Percentiles rank a stretch among this genome's conserved stretches.
Evolutionary conservation across 441 rosid genomes (phyloP).

Genomic region (Lepidium campestre): DNA sequence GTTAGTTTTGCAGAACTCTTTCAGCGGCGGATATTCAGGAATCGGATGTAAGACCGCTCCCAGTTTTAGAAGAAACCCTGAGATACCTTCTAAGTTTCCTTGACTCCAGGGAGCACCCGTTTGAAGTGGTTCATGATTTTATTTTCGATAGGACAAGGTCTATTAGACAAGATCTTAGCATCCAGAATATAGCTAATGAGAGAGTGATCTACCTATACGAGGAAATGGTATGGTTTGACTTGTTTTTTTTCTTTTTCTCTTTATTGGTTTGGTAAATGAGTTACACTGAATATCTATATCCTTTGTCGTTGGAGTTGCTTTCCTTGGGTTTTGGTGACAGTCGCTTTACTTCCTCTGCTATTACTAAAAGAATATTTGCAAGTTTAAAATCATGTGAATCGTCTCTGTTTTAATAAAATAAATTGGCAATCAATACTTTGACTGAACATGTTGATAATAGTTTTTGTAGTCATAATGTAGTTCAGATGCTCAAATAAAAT

Average conservation of each 20-base stretch:
- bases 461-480: not conserved
- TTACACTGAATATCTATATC: not conserved
- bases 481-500: not conserved
- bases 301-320: not conserved
- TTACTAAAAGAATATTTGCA: not conserved
- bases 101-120: conserved; percentile 52
- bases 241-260: conserved; percentile 1
- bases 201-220: conserved; percentile 66
- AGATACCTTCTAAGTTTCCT: conserved; percentile 56
- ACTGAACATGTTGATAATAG: not conserved
- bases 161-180: conserved; percentile 84
- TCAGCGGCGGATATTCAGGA: conserved; percentile 43
- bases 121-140: conserved; percentile 89
- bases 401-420: not conserved
- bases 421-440: not conserved
- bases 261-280: not conserved
- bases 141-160: conserved; percentile 91
- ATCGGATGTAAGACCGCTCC: conserved; percentile 70
- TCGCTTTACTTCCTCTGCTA: not conserved
- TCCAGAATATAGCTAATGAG: conserved; percentile 65
- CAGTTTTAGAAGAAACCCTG: conserved; percentile 69
- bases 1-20: conserved; percentile 92
- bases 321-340: not conserved
- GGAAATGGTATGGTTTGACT: conserved; percentile 56
- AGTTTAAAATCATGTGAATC: not conserved